Evolutionary conservation across 148 eudicot genomes (phyloP).

Genomic region (Amaranthus cruentus): DNA sequence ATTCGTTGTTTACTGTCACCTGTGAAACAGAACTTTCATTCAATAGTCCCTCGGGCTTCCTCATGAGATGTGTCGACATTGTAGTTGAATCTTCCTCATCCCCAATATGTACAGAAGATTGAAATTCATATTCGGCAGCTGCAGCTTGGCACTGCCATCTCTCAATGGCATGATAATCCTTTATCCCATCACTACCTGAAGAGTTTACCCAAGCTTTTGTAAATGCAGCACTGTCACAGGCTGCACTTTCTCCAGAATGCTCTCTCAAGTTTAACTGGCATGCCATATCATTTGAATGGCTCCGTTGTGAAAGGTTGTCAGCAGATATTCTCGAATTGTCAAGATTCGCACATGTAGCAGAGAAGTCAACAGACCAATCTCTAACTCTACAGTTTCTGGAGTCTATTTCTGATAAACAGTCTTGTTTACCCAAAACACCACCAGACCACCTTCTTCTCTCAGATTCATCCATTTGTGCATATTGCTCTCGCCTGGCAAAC

Average conservation of each 20-base stretch:
- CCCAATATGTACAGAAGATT: slow-evolving; percentile 41
- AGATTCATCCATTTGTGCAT: slow-evolving; percentile 63
- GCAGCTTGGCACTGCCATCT: slow-evolving; percentile 99
- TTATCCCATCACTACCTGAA: slow-evolving; percentile 65
- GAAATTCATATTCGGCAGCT: slow-evolving; percentile 80
- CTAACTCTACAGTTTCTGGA: slow-evolving; percentile 96
- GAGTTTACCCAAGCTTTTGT: slow-evolving; percentile 99
- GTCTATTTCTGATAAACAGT: slow-evolving; percentile 84
- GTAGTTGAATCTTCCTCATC: slow-evolving; percentile 86
- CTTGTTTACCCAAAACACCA: slow-evolving; percentile 68
- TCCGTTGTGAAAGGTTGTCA: slow-evolving; percentile 72
- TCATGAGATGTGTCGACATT: slow-evolving; percentile 35
- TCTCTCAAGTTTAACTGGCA: slow-evolving; percentile 58
- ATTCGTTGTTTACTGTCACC: slow-evolving; percentile 70
- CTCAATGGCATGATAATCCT: slow-evolving; percentile 88
- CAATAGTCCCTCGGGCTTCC: slow-evolving; percentile 37
- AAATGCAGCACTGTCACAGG: slow-evolving; percentile 66
- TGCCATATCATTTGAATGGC: slow-evolving; percentile 74
- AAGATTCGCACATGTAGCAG: slow-evolving; percentile 74
- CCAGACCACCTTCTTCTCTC: slow-evolving; percentile 69
- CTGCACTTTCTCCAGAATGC: slow-evolving; percentile 83
- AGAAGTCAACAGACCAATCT: slow-evolving; percentile 95
- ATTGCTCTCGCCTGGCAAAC: slow-evolving; percentile 86
- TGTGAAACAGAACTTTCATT: slow-evolving; percentile 85
- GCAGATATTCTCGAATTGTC: slow-evolving; percentile 59